Base-by-base conservation (phyloP, 1,139 yeast species). In the Geotrichum siamense region DNA sequence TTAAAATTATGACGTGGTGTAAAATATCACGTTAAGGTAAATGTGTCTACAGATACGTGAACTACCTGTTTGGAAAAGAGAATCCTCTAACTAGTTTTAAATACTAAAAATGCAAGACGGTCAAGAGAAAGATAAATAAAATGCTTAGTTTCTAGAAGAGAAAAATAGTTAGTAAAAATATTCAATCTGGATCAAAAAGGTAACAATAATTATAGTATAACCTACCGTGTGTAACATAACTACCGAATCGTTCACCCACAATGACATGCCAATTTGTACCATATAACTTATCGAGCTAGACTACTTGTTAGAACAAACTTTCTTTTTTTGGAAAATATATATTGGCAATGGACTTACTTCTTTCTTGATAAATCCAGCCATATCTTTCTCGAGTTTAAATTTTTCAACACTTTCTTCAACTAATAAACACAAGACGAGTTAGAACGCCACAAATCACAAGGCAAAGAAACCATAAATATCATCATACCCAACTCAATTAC, bases 211-310 rank as follows among this genome's bases (percentile, higher is more conserved):
- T n/a, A n/a, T 6, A 12, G 2, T n/a, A 10, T 4, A 9, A 12
- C 58, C 25, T 64, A 57, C 74, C 89, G 60, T 93, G 98, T 16
- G 97, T 85, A 21, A 93, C 96, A 60, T 82, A 87, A 44, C 93
- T 79, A 3, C 97, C 97, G 65, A 91, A 91, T 57, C 83, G 83
- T 62, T 80, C 79, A 25, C 98, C 99, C 43, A 87, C 96, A 48
- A 91, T 78, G 25, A 87, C 93, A 62, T 91, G 97, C 98, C 98
- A 91, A 20, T 94, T 79, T 37, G 82, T 76, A 1, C 96, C 96
- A 55, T 74, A 82, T 48, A 65, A 61, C 34, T 69, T 65, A 59
- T 82, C 89, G 54, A 79, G 61, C 54, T 57, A 37, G 9, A 20
- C n/a, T n/a, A n/a, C n/a, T n/a, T n/a, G n/a, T n/a, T n/a, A n/a